phyloP scores from a whole-genome alignment of 805 yeast genomes.

The Pichia thaimueangensis region DNA sequence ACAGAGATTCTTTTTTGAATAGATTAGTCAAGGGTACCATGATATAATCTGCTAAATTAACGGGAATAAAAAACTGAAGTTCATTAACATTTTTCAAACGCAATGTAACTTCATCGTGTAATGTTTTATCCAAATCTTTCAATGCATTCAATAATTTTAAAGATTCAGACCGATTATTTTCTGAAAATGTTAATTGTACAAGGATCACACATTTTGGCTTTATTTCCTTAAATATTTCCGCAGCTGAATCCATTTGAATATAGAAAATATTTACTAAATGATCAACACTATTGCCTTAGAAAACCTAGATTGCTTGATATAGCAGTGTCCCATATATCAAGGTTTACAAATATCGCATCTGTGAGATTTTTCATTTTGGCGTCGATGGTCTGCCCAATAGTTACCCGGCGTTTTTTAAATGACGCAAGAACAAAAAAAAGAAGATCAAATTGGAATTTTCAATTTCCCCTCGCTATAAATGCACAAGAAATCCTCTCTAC shows the following conservation, averaged over 20 bases:
- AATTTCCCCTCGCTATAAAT: no score
- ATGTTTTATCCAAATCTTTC: constrained; percentile 24
- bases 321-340: no score
- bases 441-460: no score
- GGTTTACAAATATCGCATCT: no score
- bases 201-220: constrained; percentile 39
- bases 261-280: no score
- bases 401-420: no score
- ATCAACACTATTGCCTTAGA: no score
- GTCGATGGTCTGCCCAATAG: no score
- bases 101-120: background rate
- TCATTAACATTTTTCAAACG: background rate
- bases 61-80: constrained; percentile 22
- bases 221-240: constrained; percentile 21
- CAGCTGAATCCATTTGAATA: constrained; percentile 10
- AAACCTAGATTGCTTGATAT: no score
- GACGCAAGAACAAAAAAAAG: no score
- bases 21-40: constrained; percentile 55
- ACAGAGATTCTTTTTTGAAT: constrained; percentile 40
- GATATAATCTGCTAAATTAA: constrained; percentile 51
- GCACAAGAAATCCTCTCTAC: no score
- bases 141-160: constrained; percentile 28
- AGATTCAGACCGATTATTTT: constrained; percentile 30
- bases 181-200: constrained; percentile 39
- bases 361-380: no score